Conservation (phyloP, 106 monocot species). For the Agapanthus africanus region DNA sequence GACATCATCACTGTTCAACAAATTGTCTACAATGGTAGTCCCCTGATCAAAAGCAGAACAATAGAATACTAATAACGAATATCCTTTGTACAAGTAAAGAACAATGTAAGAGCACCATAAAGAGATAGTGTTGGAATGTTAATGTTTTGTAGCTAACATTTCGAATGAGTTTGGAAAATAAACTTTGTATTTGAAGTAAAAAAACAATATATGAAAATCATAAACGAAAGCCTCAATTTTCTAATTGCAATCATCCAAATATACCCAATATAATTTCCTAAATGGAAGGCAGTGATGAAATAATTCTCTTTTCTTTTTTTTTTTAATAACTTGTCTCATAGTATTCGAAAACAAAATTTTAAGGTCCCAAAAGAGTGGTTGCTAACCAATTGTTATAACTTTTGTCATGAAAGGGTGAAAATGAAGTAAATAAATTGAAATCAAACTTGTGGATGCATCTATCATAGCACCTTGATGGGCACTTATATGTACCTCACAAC, state of each 20-base stretch:
- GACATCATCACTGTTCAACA: conserved; percentile 87
- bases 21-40: conserved; percentile 85
- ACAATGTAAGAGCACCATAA: not conserved
- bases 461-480: not conserved
- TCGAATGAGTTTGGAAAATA: not conserved
- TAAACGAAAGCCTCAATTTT: too few relatives aligned
- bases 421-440: not conserved
- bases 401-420: not conserved
- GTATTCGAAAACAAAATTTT: not conserved
- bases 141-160: too few relatives aligned
- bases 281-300: too few relatives aligned
- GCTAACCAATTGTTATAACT: not conserved
- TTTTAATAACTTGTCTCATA: too few relatives aligned
- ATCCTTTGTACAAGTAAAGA: not conserved
- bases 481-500: not conserved
- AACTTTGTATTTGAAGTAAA: too few relatives aligned
- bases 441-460: not conserved
- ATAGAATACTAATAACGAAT: not conserved
- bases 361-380: not conserved
- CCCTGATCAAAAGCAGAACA: conserved; percentile 39
- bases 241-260: too few relatives aligned
- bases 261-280: too few relatives aligned
- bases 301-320: too few relatives aligned
- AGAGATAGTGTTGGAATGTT: too few relatives aligned
- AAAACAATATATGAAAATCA: too few relatives aligned